Evolutionary conservation across 805 yeast species (phyloP).

Genomic region (Candida fluviatilis): DNA sequence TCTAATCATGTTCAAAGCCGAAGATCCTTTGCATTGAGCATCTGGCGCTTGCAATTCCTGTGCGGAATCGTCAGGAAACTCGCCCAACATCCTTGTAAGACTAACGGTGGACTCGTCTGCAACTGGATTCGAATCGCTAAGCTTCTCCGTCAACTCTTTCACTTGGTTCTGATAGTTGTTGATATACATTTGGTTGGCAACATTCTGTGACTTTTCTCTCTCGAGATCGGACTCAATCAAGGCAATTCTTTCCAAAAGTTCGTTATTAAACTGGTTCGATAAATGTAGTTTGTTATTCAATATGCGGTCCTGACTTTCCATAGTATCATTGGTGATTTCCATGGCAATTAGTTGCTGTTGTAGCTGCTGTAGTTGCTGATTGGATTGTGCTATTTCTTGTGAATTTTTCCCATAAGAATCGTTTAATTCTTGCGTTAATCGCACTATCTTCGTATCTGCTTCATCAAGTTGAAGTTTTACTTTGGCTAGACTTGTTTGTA

Average conservation of each 20-base stretch:
- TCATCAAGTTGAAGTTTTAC: constrained; percentile 2
- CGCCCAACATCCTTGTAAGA: constrained; percentile 10
- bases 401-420: constrained; percentile 15
- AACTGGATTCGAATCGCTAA: constrained; percentile 1
- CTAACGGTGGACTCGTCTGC: constrained; percentile 7
- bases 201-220: constrained; percentile 16
- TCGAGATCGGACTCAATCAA: constrained; percentile 39
- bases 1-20: neutral
- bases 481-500: constrained; percentile 13
- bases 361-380: constrained; percentile 17
- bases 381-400: constrained; percentile 18
- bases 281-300: constrained; percentile 27
- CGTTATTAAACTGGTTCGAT: constrained; percentile 37
- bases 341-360: constrained; percentile 32
- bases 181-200: constrained; percentile 23
- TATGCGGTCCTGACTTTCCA: constrained; percentile 36
- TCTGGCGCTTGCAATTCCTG: neutral
- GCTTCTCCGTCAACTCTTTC: constrained; percentile 11
- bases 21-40: neutral
- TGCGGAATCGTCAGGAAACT: neutral
- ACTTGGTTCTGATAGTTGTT: constrained; percentile 30
- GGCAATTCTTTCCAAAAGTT: constrained; percentile 38
- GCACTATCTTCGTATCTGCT: constrained; percentile 1
- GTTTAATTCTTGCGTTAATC: constrained; percentile 15
- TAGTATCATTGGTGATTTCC: constrained; percentile 40